These are phyloP conservation scores for Hanseniaspora lachancei DNA, from an alignment of 805 yeast species.

Conservation along the genomic window DNA sequence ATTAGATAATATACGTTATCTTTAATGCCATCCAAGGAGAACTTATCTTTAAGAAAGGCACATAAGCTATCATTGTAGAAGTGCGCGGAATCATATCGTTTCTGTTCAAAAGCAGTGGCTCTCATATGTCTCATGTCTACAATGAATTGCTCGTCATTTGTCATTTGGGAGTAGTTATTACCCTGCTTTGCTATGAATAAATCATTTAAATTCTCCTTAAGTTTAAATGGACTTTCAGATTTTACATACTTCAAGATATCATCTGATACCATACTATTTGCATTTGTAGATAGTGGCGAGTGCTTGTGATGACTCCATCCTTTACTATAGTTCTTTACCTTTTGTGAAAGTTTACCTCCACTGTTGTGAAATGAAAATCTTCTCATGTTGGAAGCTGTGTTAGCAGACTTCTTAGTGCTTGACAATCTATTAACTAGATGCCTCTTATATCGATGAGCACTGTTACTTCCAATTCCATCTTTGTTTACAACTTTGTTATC, in stretches of 20 bases:
- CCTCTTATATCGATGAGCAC: background rate
- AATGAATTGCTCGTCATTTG: background rate
- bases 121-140: background rate
- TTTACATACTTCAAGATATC: background rate
- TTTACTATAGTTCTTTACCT: background rate
- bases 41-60: slow-evolving; percentile 71
- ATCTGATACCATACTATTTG: background rate
- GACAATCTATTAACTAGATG: background rate
- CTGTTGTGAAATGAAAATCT: slow-evolving; percentile 11
- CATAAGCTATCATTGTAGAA: slow-evolving; percentile 84
- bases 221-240: background rate
- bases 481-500: background rate
- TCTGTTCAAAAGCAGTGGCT: slow-evolving; percentile 34
- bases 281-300: background rate
- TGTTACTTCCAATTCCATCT: background rate
- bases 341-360: slow-evolving; percentile 28
- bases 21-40: slow-evolving; percentile 33
- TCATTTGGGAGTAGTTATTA: background rate
- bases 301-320: slow-evolving; percentile 1
- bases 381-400: background rate
- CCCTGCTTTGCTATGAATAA: background rate
- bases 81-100: slow-evolving; percentile 79
- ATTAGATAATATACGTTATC: background rate
- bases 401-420: background rate
- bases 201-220: background rate